These are phyloP conservation scores for Saccharum spontaneum DNA, from an alignment of 176 grass and related monocot species.

Conservation along the genomic window DNA sequence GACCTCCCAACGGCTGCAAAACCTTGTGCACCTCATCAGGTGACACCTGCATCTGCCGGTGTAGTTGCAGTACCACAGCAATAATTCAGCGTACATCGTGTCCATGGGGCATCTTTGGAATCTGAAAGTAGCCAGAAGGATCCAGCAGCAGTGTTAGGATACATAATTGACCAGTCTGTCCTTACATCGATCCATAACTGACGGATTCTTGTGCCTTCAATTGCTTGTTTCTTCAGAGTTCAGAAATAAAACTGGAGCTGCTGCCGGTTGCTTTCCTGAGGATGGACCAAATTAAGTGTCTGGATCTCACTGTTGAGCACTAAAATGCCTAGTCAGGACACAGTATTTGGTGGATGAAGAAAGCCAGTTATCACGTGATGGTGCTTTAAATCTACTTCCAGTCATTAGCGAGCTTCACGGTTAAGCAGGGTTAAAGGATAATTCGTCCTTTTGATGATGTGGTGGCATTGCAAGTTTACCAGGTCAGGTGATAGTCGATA, in stretches of 20 bases:
- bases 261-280: conserved; percentile 10
- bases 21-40: background rate
- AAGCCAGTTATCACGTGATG: background rate
- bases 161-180: conserved; percentile 9
- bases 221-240: conserved; percentile 18
- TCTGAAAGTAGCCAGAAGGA: conserved; percentile 5
- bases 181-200: background rate
- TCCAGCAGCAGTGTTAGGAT: conserved; percentile 28
- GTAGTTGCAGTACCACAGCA: conserved; percentile 27
- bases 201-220: conserved; percentile 23
- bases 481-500: background rate
- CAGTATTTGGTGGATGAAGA: conserved; percentile 24
- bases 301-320: background rate
- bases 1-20: conserved; percentile 30
- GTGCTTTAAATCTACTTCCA: background rate
- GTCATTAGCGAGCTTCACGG: background rate
- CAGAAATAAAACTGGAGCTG: background rate
- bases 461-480: background rate
- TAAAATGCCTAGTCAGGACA: background rate
- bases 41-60: conserved; percentile 51
- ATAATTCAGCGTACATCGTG: conserved; percentile 36
- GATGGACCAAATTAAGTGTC: background rate
- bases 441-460: conserved; percentile 12
- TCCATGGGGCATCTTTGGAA: conserved; percentile 1
- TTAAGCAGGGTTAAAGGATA: background rate